Percentiles rank a stretch among this genome's conserved stretches.
phyloP scores from a whole-genome alignment of 2,329 filamentous ascomycete species.

The Calycina herbarum region DNA sequence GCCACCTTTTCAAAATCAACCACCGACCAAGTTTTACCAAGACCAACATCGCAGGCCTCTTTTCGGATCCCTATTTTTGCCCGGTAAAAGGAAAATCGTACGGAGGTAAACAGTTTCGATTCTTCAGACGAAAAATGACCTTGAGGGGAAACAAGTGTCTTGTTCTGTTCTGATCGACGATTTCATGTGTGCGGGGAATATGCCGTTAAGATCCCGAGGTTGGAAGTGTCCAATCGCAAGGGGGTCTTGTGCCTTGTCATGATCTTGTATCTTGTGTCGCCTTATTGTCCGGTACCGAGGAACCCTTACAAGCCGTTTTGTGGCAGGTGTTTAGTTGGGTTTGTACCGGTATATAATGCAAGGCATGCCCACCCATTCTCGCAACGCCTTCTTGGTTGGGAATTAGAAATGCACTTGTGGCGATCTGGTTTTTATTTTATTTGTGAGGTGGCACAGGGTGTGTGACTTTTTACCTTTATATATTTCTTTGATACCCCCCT shows the following conservation, averaged over 20 bases:
- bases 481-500: not conserved
- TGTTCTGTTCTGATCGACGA: not conserved
- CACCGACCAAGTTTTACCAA: too few relatives aligned
- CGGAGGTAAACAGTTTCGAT: not conserved
- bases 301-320: not conserved
- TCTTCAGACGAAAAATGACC: not conserved
- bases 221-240: not conserved
- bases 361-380: not conserved
- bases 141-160: not conserved
- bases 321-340: not conserved
- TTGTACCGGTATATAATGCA: not conserved
- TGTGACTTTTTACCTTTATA: not conserved
- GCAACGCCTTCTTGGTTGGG: not conserved
- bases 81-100: not conserved
- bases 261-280: not conserved
- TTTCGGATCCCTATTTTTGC: too few relatives aligned
- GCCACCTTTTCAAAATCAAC: too few relatives aligned
- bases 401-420: not conserved
- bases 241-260: not conserved
- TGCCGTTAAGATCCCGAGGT: not conserved
- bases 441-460: not conserved
- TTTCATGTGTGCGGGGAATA: not conserved
- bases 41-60: too few relatives aligned
- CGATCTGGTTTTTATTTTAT: not conserved
- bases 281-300: too few relatives aligned